A percentile compares a stretch with the other conserved stretches of the same genome.
phyloP scores from a whole-genome alignment of 2,329 filamentous ascomycete species.

The Fonsecaea monophora region DNA sequence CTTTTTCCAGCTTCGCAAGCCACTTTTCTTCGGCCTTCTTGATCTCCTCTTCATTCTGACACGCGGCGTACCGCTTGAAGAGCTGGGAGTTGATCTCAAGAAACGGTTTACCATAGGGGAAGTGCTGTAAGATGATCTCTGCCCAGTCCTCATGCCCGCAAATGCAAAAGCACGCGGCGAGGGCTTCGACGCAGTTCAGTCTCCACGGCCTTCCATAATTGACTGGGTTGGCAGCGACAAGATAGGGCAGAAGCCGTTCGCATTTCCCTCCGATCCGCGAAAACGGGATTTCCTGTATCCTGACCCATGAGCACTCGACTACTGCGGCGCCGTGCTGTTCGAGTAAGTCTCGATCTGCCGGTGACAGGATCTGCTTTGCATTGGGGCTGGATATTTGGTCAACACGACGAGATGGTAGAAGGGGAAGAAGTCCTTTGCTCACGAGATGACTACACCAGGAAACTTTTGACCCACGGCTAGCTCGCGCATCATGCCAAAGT shows the following conservation, averaged over 20 bases:
- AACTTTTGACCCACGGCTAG: slow-evolving; percentile 91
- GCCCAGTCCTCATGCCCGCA: slow-evolving; percentile 94
- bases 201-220: slow-evolving; percentile 97
- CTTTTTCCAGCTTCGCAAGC: slow-evolving; percentile 86
- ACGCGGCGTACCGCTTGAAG: slow-evolving; percentile 83
- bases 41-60: slow-evolving; percentile 77
- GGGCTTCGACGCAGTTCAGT: slow-evolving; percentile 92
- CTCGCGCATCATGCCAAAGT: slow-evolving; percentile 89
- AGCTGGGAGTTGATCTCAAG: slow-evolving; percentile 86
- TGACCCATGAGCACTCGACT: slow-evolving; percentile 96
- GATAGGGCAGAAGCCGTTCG: slow-evolving; percentile 87
- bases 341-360: slow-evolving; percentile 79
- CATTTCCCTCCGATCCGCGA: slow-evolving; percentile 89
- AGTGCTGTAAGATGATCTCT: slow-evolving; percentile 78
- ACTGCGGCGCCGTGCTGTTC: slow-evolving; percentile 92
- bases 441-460: slow-evolving; percentile 87
- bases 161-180: slow-evolving; percentile 91
- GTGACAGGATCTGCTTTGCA: slow-evolving; percentile 82
- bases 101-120: slow-evolving; percentile 87
- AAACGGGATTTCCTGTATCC: slow-evolving; percentile 90
- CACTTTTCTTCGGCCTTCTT: slow-evolving; percentile 86
- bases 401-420: slow-evolving; percentile 1
- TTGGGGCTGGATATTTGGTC: slow-evolving; percentile 66
- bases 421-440: slow-evolving; percentile 39
- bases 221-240: slow-evolving; percentile 94